These are phyloP conservation scores for Fusarium sp. DNA, from an alignment of 2,329 filamentous ascomycete genomes.

Conservation along the genomic window DNA sequence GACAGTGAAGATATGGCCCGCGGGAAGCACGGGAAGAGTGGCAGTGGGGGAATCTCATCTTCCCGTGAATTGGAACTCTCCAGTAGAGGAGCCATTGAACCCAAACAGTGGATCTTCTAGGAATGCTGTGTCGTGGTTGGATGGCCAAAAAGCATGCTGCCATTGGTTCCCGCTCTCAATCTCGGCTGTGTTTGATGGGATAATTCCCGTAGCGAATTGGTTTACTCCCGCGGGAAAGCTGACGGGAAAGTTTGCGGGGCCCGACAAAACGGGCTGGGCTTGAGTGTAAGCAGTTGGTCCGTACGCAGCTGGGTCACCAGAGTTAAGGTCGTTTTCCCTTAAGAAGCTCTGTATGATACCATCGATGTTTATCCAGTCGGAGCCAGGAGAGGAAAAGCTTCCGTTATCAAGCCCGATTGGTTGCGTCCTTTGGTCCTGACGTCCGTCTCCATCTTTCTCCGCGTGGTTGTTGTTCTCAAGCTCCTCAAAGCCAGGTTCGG, in stretches of 20 bases:
- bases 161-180: conserved; percentile 19
- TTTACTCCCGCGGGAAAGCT: background rate
- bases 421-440: background rate
- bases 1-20: background rate
- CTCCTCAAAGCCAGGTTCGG: background rate
- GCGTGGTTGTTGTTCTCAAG: background rate
- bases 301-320: conserved; percentile 8
- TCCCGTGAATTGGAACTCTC: conserved; percentile 41
- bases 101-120: conserved; percentile 53
- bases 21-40: conserved; percentile 15
- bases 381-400: conserved; percentile 19
- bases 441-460: background rate
- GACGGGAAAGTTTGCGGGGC: conserved; percentile 19
- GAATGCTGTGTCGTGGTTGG: conserved; percentile 30
- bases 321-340: conserved; percentile 36
- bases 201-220: background rate
- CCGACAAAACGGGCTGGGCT: conserved; percentile 13
- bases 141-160: conserved; percentile 23
- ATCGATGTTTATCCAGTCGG: conserved; percentile 54
- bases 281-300: conserved; percentile 3
- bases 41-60: conserved; percentile 6
- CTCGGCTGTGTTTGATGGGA: background rate
- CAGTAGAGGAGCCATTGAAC: conserved; percentile 51
- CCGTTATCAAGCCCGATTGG: background rate
- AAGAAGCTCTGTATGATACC: conserved; percentile 56